Percentiles rank a stretch among this genome's conserved stretches.
phyloP scores from a whole-genome alignment of 2,329 filamentous ascomycete genomes.

The Botrytis tulipae region DNA sequence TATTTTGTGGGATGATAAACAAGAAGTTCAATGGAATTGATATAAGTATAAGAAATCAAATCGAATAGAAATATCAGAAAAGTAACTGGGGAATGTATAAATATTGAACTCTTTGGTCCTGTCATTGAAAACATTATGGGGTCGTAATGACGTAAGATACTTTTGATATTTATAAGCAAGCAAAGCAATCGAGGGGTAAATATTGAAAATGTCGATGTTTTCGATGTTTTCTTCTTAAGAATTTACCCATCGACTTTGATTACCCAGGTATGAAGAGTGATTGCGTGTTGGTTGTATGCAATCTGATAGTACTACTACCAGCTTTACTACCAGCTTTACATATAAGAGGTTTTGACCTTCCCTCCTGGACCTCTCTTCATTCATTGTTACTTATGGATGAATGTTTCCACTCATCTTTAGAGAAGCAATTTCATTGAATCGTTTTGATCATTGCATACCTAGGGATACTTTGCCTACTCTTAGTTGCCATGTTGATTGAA shows the following conservation, averaged over 20 bases:
- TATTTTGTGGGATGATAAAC: neutral
- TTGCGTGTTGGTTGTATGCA: neutral
- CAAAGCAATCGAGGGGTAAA: neutral
- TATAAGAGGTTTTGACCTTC: too few species aligned
- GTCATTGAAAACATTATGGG: neutral
- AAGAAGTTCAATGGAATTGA: too few species aligned
- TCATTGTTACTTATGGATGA: neutral
- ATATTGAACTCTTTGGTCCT: neutral
- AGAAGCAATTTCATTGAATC: too few species aligned
- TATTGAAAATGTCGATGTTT: neutral
- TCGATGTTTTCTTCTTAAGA: neutral
- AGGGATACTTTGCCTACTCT: neutral
- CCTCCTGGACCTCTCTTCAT: neutral
- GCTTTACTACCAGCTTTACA: neutral
- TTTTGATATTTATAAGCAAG: slow-evolving; percentile 4
- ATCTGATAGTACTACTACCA: neutral
- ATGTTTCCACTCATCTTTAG: neutral
- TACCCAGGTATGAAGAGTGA: neutral
- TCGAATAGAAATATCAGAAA: too few species aligned
- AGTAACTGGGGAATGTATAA: neutral
- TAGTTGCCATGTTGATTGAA: neutral
- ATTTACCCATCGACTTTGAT: neutral
- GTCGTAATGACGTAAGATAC: neutral
- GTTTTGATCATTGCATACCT: too few species aligned
- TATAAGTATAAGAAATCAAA: neutral